Conservation (phyloP, 129 eudicot genomes). For the Flaveria robusta region DNA sequence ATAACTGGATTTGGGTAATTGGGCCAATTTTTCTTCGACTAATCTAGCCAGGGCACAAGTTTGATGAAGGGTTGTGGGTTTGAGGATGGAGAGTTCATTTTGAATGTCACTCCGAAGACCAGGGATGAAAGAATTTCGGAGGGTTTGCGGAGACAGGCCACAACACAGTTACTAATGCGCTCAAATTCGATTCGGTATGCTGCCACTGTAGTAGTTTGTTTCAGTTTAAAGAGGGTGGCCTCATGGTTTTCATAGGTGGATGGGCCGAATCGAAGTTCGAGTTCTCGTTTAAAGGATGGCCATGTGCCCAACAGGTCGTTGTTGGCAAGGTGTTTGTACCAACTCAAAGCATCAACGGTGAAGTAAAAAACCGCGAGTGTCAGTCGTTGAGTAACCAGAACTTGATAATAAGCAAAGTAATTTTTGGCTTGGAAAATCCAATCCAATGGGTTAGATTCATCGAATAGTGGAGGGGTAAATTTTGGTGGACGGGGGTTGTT, state of each 20-base stretch:
- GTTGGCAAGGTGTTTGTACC: neutral
- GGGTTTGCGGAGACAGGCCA: neutral
- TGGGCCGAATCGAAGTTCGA: neutral
- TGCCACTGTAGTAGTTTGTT: neutral
- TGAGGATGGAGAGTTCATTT: neutral
- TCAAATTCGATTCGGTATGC: neutral
- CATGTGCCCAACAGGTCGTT: neutral
- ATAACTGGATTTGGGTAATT: too few species aligned
- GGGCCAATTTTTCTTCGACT: neutral
- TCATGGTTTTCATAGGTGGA: too few species aligned
- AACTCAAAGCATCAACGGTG: neutral
- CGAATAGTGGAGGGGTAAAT: neutral
- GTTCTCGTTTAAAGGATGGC: neutral
- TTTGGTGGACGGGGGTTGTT: too few species aligned
- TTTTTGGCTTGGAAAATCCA: neutral
- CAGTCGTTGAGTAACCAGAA: neutral
- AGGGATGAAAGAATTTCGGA: neutral
- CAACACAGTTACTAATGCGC: neutral
- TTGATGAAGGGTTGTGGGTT: neutral
- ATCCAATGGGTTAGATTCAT: neutral
- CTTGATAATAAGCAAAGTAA: neutral
- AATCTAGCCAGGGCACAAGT: neutral
- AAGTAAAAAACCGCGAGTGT: neutral
- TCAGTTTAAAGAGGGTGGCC: too few species aligned
- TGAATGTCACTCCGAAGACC: neutral